Conservation (phyloP, 169 alveolate species). For the Cytauxzoon felis region DNA sequence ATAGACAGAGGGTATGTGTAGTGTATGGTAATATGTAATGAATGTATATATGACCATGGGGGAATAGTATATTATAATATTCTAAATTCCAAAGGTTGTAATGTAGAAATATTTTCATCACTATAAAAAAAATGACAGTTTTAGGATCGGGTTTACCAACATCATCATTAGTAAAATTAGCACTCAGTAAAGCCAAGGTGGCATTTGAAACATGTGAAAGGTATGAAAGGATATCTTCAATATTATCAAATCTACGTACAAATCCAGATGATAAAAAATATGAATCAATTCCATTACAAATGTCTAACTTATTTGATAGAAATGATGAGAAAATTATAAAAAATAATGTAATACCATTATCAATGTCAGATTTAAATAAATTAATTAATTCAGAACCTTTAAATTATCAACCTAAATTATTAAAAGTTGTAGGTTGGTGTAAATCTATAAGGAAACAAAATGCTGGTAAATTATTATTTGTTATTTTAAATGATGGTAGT, state of each 20-base stretch:
- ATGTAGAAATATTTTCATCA: background rate
- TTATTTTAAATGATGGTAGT: slow-evolving; percentile 95
- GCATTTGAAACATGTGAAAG: slow-evolving; percentile 15
- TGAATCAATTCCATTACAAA: slow-evolving; percentile 22
- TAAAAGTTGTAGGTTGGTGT: slow-evolving; percentile 90
- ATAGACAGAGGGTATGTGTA: background rate
- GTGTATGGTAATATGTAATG: background rate
- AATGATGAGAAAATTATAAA: background rate
- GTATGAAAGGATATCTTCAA: slow-evolving; percentile 10
- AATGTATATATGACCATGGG: background rate
- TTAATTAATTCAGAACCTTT: slow-evolving; percentile 5
- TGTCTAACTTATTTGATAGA: background rate
- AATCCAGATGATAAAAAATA: background rate
- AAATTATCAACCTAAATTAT: background rate
- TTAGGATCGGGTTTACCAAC: slow-evolving; percentile 45
- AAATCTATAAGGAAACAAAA: slow-evolving; percentile 90
- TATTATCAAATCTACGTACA: slow-evolving; percentile 18
- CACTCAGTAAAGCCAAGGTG: slow-evolving; percentile 1
- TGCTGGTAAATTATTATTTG: slow-evolving; percentile 87
- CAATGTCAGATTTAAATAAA: slow-evolving; percentile 7
- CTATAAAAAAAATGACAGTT: slow-evolving; percentile 15
- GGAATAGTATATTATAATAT: background rate
- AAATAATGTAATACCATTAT: background rate
- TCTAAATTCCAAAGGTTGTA: background rate
- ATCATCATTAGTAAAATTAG: slow-evolving; percentile 20